Conservation (phyloP, 305 asterid genomes). For the Fraxinus ornus region DNA sequence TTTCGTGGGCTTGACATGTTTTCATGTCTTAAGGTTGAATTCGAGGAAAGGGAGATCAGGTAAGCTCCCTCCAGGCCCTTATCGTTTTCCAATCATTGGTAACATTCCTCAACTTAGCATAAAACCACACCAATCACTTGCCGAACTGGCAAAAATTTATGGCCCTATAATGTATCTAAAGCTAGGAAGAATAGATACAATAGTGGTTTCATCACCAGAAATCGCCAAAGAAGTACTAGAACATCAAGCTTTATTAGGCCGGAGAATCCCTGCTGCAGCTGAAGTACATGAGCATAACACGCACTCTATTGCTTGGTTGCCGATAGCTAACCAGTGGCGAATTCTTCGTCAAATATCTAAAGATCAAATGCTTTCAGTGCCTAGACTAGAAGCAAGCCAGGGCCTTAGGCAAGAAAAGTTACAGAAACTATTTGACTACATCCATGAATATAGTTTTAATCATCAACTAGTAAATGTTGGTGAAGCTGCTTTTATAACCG, state of each 20-base stretch:
- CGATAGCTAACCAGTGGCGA: background rate
- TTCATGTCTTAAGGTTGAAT: background rate
- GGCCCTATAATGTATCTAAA: conserved; percentile 42
- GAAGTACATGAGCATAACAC: background rate
- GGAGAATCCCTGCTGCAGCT: background rate
- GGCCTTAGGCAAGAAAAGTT: background rate
- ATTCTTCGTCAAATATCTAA: background rate
- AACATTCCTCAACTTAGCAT: conserved; percentile 31
- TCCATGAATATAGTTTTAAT: background rate
- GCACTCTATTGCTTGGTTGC: background rate
- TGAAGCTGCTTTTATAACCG: background rate
- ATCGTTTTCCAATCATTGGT: conserved; percentile 32
- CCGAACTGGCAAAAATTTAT: conserved; percentile 32
- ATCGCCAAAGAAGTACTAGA: background rate
- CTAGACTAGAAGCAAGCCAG: background rate
- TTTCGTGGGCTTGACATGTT: background rate
- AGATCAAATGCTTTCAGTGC: background rate
- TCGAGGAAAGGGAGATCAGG: background rate
- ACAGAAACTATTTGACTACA: background rate
- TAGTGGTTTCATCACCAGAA: conserved; percentile 30
- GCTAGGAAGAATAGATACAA: conserved; percentile 24
- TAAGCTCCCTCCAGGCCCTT: conserved; percentile 43
- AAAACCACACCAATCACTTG: conserved; percentile 33
- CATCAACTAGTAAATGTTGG: background rate
- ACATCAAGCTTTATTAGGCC: background rate